Evolutionary conservation across 2,329 filamentous ascomycete species (phyloP).

Genomic region (Fusarium chlamydosporum): DNA sequence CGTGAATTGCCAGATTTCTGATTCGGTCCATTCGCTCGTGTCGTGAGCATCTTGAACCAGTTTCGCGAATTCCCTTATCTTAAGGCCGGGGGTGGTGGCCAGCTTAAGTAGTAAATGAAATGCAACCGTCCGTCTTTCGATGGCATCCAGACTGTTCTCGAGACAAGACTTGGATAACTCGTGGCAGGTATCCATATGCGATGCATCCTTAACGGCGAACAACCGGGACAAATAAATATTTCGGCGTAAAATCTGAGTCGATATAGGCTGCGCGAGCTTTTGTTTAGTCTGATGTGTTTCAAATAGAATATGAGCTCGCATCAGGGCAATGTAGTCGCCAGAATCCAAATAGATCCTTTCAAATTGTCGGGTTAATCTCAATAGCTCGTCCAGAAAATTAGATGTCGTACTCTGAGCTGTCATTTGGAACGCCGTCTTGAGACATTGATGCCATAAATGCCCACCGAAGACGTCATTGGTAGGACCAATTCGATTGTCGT

Average conservation of each 20-base stretch:
- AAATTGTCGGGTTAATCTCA: conserved; percentile 20
- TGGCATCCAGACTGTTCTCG: neutral
- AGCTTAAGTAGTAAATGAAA: conserved; percentile 35
- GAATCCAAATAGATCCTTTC: conserved; percentile 11
- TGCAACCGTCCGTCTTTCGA: conserved; percentile 17
- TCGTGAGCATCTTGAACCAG: conserved; percentile 5
- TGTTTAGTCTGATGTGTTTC: conserved; percentile 10
- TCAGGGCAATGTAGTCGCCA: conserved; percentile 18
- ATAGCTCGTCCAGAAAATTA: conserved; percentile 27
- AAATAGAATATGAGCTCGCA: conserved; percentile 21
- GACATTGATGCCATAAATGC: conserved; percentile 32
- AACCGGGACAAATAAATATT: conserved; percentile 26
- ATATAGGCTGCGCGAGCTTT: conserved; percentile 1
- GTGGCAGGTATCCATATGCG: neutral
- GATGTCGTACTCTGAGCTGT: conserved; percentile 31
- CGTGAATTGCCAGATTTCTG: conserved; percentile 27
- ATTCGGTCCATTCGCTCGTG: conserved; percentile 11
- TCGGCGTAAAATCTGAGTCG: conserved; percentile 22
- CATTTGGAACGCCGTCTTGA: conserved; percentile 28
- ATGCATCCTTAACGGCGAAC: neutral
- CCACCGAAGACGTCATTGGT: conserved; percentile 24
- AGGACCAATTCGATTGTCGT: conserved; percentile 5
- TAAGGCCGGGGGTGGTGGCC: conserved; percentile 9
- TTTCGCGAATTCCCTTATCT: neutral
- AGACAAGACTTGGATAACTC: conserved; percentile 22